These are phyloP conservation scores for Fraxinus cuspidata DNA, from an alignment of 257 asterid genomes.

Conservation along the genomic window DNA sequence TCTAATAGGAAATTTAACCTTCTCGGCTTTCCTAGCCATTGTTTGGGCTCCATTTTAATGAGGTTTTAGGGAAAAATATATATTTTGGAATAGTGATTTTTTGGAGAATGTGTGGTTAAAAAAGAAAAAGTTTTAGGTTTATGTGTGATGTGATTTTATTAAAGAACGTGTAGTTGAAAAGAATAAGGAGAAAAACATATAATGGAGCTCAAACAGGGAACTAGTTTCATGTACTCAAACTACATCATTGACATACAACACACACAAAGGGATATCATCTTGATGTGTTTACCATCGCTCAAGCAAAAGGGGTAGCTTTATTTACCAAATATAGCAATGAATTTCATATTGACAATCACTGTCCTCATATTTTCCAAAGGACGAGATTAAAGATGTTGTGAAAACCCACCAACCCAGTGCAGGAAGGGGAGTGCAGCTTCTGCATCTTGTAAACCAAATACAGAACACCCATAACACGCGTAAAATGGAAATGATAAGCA, in stretches of 20 bases:
- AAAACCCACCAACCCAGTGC: background rate
- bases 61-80: no score
- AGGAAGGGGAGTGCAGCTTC: background rate
- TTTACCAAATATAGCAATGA: background rate
- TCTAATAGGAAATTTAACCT: background rate
- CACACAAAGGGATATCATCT: background rate
- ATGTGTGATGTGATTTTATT: no score
- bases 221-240: background rate
- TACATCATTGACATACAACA: background rate
- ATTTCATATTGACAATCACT: background rate
- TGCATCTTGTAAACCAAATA: background rate
- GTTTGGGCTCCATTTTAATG: no score
- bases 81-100: no score
- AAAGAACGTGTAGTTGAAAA: no score
- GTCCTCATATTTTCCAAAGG: background rate
- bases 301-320: background rate
- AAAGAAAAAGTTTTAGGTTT: no score
- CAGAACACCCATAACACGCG: background rate
- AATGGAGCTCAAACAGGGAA: no score
- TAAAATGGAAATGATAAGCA: background rate
- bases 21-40: background rate
- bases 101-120: no score
- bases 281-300: background rate
- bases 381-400: background rate
- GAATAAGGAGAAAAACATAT: no score